phyloP scores from a whole-genome alignment of 2,329 filamentous ascomycete genomes.

The Purpureocillium lavendulum region DNA sequence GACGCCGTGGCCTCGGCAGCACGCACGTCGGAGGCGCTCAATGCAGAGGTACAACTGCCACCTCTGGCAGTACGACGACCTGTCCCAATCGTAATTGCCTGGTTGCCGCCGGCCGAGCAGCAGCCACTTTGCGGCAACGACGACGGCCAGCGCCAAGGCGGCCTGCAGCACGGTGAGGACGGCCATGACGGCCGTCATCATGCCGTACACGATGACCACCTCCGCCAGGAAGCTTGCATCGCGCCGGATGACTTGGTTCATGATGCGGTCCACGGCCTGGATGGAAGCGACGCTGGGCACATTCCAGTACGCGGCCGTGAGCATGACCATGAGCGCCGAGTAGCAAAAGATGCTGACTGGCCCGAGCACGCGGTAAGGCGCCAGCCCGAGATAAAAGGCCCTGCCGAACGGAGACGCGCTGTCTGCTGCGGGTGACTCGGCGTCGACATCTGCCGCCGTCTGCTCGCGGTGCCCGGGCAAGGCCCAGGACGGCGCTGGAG shows the following conservation, averaged over 20 bases:
- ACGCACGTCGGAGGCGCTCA: slow-evolving; percentile 41
- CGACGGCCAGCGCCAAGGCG: slow-evolving; percentile 30
- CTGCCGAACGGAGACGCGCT: slow-evolving; percentile 40
- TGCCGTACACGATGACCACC: slow-evolving; percentile 27
- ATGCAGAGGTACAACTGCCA: slow-evolving; percentile 48
- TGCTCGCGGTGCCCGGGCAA: not conserved
- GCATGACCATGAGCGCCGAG: slow-evolving; percentile 34
- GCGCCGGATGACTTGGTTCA: slow-evolving; percentile 13
- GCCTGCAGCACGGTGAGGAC: slow-evolving; percentile 33
- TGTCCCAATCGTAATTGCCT: slow-evolving; percentile 51
- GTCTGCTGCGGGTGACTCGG: no score
- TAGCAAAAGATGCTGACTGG: slow-evolving; percentile 40
- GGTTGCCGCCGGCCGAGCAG: slow-evolving; percentile 40
- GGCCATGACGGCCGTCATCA: slow-evolving; percentile 31
- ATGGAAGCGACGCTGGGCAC: slow-evolving; percentile 36
- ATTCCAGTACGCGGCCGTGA: slow-evolving; percentile 43
- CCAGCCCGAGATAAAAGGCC: slow-evolving; percentile 43
- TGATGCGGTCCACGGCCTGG: slow-evolving; percentile 31
- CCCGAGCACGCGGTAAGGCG: slow-evolving; percentile 40
- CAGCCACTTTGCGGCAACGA: slow-evolving; percentile 41
- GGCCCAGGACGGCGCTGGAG: slow-evolving; percentile 3
- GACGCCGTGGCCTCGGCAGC: slow-evolving; percentile 41
- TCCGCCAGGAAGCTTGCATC: slow-evolving; percentile 18
- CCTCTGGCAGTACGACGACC: slow-evolving; percentile 47
- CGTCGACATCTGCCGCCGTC: no score